Conservation (phyloP, 352 stramenopile species). For the Phytophthora pistaciae region DNA sequence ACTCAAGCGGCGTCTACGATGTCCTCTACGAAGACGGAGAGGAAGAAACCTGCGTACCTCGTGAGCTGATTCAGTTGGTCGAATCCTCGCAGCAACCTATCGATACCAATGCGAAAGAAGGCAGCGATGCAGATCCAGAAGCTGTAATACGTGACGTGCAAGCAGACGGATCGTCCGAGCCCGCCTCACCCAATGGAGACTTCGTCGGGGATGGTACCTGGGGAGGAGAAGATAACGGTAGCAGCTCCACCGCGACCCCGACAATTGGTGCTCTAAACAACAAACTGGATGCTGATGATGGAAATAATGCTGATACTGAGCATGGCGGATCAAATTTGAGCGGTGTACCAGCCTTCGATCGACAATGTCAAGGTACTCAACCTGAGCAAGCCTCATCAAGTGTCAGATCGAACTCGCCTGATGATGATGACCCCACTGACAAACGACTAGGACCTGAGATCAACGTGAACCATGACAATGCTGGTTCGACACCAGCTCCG, state of each 20-base stretch:
- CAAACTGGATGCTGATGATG: background rate
- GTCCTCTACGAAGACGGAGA: constrained; percentile 42
- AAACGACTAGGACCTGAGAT: background rate
- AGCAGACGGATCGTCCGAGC: background rate
- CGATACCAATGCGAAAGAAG: background rate
- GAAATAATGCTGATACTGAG: background rate
- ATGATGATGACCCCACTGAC: background rate
- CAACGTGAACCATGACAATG: background rate
- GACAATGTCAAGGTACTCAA: background rate
- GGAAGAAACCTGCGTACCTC: constrained; percentile 32
- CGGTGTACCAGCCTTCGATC: background rate
- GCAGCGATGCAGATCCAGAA: background rate
- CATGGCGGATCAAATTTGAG: background rate
- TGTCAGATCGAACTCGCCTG: background rate
- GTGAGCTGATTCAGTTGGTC: constrained; percentile 31
- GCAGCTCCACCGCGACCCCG: background rate
- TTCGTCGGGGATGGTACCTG: background rate
- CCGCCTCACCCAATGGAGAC: background rate
- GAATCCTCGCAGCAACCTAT: background rate
- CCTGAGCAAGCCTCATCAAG: background rate
- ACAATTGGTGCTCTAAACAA: background rate
- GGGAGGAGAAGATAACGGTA: background rate
- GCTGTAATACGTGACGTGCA: background rate
- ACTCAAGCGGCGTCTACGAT: constrained; percentile 27
- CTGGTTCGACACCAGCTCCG: background rate